Evolutionary conservation across 805 yeast genomes (phyloP).

Genomic region (Nakazawaea ernobii): DNA sequence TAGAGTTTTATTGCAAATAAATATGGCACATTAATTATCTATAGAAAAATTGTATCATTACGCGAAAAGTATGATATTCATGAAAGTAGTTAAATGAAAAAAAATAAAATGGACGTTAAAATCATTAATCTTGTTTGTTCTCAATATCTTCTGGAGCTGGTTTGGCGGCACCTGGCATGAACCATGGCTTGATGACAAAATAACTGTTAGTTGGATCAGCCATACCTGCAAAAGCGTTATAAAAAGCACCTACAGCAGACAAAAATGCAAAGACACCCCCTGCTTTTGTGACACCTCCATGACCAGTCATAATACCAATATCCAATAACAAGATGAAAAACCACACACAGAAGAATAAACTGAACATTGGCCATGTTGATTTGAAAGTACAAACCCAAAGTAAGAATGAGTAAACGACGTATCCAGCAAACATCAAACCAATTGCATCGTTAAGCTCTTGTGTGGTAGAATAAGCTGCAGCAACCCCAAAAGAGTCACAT

Average conservation of each 20-base stretch:
- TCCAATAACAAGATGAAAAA: conserved; percentile 40
- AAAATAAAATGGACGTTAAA: background rate
- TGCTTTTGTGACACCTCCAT: conserved; percentile 28
- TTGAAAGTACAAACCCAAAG: conserved; percentile 42
- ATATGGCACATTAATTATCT: too few species aligned
- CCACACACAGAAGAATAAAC: conserved; percentile 36
- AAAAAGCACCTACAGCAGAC: conserved; percentile 38
- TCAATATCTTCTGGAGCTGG: conserved; percentile 22
- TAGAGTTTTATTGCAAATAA: too few species aligned
- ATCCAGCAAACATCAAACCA: conserved; percentile 44
- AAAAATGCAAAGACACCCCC: conserved; percentile 44
- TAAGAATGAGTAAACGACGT: conserved; percentile 45
- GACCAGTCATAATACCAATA: conserved; percentile 35
- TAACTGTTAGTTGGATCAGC: conserved; percentile 54
- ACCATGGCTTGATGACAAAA: conserved; percentile 42
- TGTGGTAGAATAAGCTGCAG: conserved; percentile 27
- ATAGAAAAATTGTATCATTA: too few species aligned
- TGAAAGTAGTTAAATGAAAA: background rate
- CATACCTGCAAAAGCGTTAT: conserved; percentile 41
- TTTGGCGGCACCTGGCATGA: conserved; percentile 44
- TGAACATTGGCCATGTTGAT: conserved; percentile 36
- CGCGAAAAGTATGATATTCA: too few species aligned
- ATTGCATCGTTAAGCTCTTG: conserved; percentile 31
- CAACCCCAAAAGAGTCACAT: conserved; percentile 38
- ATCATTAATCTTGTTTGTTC: background rate